Evolutionary conservation across 2,329 filamentous ascomycete genomes (phyloP).

Genomic region (Exophiala sideris): DNA sequence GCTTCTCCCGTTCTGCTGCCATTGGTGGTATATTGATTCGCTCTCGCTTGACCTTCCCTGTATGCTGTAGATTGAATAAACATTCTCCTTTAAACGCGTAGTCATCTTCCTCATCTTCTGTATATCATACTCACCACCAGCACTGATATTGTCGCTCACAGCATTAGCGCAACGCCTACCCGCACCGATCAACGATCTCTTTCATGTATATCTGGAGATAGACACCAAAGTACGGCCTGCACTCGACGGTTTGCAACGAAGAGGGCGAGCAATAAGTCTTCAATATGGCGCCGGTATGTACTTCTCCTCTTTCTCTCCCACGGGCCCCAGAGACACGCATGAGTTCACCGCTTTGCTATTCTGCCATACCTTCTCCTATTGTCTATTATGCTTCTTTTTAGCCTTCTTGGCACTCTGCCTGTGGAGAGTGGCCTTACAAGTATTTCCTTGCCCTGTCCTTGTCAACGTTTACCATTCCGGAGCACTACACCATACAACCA

Average conservation of each 20-base stretch:
- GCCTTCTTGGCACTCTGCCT: not conserved
- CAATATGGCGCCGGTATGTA: conserved; percentile 21
- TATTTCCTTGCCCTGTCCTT: not conserved
- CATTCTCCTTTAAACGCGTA: not conserved
- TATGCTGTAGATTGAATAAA: not conserved
- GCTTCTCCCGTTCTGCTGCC: conserved; percentile 1
- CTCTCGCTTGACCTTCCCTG: not conserved
- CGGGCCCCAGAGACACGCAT: not conserved
- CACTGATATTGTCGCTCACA: not conserved
- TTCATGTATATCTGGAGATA: too few relatives aligned
- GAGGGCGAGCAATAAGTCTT: not conserved
- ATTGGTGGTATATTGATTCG: not conserved
- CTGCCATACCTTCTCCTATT: too few relatives aligned
- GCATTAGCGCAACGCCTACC: too few relatives aligned
- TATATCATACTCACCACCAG: not conserved
- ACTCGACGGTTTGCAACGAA: not conserved
- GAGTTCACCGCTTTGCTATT: not conserved
- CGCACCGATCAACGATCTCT: too few relatives aligned
- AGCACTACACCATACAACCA: too few relatives aligned
- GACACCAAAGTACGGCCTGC: not conserved
- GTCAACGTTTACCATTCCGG: not conserved
- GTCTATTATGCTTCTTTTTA: too few relatives aligned
- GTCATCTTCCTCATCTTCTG: not conserved
- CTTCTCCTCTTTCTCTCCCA: not conserved
- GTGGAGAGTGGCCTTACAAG: not conserved